Evolutionary conservation across 2,329 filamentous ascomycete species (phyloP), one percentile per base, ranked within the genome.

Genomic region (Gremmenia infestans): DNA sequence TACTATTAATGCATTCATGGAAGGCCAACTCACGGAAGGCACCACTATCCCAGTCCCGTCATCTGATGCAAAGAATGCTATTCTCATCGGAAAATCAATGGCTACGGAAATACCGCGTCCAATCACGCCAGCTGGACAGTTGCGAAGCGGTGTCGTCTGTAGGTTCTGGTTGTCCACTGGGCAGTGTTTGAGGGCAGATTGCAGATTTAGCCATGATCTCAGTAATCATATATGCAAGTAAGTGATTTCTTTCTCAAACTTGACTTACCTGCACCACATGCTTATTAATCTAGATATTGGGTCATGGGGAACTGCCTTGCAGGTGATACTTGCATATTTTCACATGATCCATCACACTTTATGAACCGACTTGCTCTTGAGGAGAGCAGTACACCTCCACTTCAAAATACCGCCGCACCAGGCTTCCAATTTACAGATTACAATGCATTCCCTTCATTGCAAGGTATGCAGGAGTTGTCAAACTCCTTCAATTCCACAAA

Each of bases 211-310:
- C 64, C 94, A 99, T 72, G 93, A 99, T 71, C 81, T 96, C 46
- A 96, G 90, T 69, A 95, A 89, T 68, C 94, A 97, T 67, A 82
- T 99, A 60, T 99, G 94, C 92, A 97, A 97, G 90, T 95, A 78
- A 81, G 90, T 66, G 50, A 48, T 53, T 43, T 45, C 52, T 45
- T 40, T 48, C 8, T 57, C 57, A 35, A 52, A 22, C 17, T 36
- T 45, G 11, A 45, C 17, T 19, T 54, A 14, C 47, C 49, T 47
- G 5, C 35, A 52, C 42, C 35, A 53, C 22, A 40, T 61, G 54
- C 58, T 65, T 53, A 54, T 61, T 54, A 53, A 49, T 52, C 45
- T 52, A 94, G 89, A 71, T 97, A 97, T 71, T 99, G 92, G 90
- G 81, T 99, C 52, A 91, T 91, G 75, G 94, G 94, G 1, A 97